Conservation (phyloP, 768 basidiomycete genomes). For the Boletus tylopilopsis region DNA sequence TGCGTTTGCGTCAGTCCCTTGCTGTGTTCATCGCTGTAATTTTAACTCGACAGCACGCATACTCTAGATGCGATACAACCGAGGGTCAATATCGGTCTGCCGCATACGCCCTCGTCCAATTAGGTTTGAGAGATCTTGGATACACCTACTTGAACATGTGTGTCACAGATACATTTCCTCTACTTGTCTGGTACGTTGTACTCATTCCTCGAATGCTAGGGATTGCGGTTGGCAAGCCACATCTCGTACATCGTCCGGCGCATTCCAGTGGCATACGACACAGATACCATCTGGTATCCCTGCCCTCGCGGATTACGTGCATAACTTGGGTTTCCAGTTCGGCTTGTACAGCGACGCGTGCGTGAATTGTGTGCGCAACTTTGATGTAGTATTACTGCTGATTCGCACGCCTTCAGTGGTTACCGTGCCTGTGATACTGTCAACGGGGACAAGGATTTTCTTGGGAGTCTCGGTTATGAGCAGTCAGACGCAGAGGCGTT, state of each 20-base stretch:
- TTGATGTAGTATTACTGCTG: background rate
- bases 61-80: constrained; percentile 3
- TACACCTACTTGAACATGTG: constrained; percentile 11
- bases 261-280: constrained; percentile 7
- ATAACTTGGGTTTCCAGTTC: constrained; percentile 7
- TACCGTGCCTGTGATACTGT: constrained; percentile 6
- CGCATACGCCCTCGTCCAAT: constrained; percentile 1
- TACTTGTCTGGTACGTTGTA: no score
- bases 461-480: constrained; percentile 12
- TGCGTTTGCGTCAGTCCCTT: constrained; percentile 4
- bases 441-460: background rate
- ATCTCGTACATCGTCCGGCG: background rate
- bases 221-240: constrained; percentile 15
- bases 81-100: constrained; percentile 8
- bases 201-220: background rate
- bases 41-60: background rate
- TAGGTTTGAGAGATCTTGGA: constrained; percentile 2
- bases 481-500: constrained; percentile 7
- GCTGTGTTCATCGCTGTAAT: background rate
- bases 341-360: constrained; percentile 14
- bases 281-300: constrained; percentile 12
- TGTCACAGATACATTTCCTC: background rate
- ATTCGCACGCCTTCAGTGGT: background rate
- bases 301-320: constrained; percentile 7
- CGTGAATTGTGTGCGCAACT: background rate